Conservation (phyloP, 306 rosid species). For the Quercus gilva region DNA sequence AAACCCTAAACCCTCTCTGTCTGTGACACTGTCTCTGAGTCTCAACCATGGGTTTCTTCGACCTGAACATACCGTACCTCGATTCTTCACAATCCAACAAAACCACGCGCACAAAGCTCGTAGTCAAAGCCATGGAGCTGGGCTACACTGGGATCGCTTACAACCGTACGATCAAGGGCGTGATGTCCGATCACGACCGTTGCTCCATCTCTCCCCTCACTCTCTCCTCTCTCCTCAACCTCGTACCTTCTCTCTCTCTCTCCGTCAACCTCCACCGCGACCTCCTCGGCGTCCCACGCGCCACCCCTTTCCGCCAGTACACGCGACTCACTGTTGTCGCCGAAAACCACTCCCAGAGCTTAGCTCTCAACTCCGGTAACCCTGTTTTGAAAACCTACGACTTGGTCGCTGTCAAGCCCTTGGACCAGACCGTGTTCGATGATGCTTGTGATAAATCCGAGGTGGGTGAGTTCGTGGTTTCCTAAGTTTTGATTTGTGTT, state of each 20-base stretch:
- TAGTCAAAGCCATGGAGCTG: conserved; percentile 71
- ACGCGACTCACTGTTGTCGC: conserved; percentile 51
- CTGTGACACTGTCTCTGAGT: too few species aligned
- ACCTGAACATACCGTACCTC: conserved; percentile 65
- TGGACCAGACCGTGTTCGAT: conserved; percentile 63
- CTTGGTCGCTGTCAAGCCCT: conserved; percentile 71
- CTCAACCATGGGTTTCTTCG: conserved; percentile 75
- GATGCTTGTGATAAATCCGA: conserved; percentile 73
- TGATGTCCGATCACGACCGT: conserved; percentile 85
- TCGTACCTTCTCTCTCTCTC: conserved; percentile 35
- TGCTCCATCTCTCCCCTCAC: conserved; percentile 61
- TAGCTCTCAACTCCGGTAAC: conserved; percentile 69
- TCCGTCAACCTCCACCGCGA: conserved; percentile 74
- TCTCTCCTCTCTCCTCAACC: conserved; percentile 37
- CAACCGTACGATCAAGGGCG: conserved; percentile 78
- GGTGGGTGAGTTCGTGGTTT: conserved; percentile 28
- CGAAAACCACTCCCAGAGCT: conserved; percentile 41
- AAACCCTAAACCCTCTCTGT: conserved; percentile 11
- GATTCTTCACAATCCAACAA: conserved; percentile 35
- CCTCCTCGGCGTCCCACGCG: conserved; percentile 48
- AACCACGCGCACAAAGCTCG: conserved; percentile 52
- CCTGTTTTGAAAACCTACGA: conserved; percentile 81
- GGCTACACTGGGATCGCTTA: conserved; percentile 92
- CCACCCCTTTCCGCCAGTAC: too few species aligned
- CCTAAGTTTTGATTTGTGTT: background rate